Evolutionary conservation across 306 rosid genomes (phyloP), one percentile per base, ranked within the genome.

Genomic region (Vigna reflexopilosa): DNA sequence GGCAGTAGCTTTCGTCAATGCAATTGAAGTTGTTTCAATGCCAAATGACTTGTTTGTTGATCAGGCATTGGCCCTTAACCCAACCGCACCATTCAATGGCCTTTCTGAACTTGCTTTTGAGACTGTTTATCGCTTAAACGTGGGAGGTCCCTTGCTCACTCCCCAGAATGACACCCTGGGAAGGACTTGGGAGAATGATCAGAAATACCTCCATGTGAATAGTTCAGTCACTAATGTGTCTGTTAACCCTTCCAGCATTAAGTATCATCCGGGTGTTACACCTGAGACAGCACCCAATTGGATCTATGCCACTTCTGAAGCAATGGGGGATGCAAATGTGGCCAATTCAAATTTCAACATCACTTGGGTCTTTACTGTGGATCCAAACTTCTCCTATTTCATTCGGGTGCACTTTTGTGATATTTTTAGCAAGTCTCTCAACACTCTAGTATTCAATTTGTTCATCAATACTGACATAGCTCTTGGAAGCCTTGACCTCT

Each of bases 291-390:
- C 97, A 5, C 97, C 97, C 1, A 95, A 95, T 82, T 86, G 80
- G 93, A 97, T 95, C 76, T 95, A 95, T 76, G 92, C 98, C 51
- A 90, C 93, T 55, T 97, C 97, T 12, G 95, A 92, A 70, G 86
- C 88, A 61, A 92, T 95, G 98, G 86, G 84, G 55, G 89, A 85
- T 85, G 84, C 96, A 0, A 88, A 92, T 80, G 93, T 92, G 5
- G 75, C 90, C 55, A 77, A 79, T 34, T 85, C 77, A 51, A 95
- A 88, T 86, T 95, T 95, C 93, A 95, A 92, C 85, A 85, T 95
- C 61, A 95, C 98, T 51, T 95, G 98, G 98, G 93, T 92, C 51
- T 89, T 95, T 72, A 16, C 70, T 1, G 95, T 91, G 28, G 93
- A 95, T 78, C 95, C 91, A 28, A 74, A 49, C 67, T 95, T 87